Evolutionary conservation across 345 rosid species (phyloP).

Genomic region (Barbarea vulgaris): DNA sequence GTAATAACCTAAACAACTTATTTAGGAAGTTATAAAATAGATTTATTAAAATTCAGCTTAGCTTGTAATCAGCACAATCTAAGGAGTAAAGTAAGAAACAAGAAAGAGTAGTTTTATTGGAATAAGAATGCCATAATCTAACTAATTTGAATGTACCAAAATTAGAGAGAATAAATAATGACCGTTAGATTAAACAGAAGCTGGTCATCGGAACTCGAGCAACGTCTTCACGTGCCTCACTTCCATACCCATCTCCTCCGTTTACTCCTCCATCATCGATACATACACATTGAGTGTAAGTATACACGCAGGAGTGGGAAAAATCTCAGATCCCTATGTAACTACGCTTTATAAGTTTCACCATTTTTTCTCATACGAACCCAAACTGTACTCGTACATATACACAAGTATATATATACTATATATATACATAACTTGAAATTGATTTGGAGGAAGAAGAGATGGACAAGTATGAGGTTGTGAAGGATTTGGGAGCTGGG

Average conservation of each 20-base stretch:
- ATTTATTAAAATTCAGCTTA: not conserved
- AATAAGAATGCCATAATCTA: no score
- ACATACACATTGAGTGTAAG: constrained; percentile 23
- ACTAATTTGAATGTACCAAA: not conserved
- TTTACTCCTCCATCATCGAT: constrained; percentile 35
- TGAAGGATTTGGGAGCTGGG: constrained; percentile 90
- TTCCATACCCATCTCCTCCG: constrained; percentile 39
- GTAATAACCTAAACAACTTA: not conserved
- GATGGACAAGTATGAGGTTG: constrained; percentile 86
- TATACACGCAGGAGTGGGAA: not conserved
- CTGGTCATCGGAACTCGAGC: constrained; percentile 29
- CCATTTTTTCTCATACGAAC: not conserved
- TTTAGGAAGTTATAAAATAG: not conserved
- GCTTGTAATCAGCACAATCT: not conserved
- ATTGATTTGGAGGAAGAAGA: not conserved
- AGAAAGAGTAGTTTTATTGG: constrained; percentile 2
- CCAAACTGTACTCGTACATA: constrained; percentile 17
- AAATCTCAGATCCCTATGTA: constrained; percentile 38
- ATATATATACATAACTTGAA: not conserved
- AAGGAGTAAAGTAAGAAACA: not conserved
- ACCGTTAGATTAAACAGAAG: constrained; percentile 28
- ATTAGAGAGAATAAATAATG: constrained; percentile 6
- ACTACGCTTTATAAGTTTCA: constrained; percentile 23
- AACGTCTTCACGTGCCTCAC: constrained; percentile 36
- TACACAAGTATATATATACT: not conserved